phyloP scores from a whole-genome alignment of 176 grass and related monocot genomes.

The Oryza longistaminata region DNA sequence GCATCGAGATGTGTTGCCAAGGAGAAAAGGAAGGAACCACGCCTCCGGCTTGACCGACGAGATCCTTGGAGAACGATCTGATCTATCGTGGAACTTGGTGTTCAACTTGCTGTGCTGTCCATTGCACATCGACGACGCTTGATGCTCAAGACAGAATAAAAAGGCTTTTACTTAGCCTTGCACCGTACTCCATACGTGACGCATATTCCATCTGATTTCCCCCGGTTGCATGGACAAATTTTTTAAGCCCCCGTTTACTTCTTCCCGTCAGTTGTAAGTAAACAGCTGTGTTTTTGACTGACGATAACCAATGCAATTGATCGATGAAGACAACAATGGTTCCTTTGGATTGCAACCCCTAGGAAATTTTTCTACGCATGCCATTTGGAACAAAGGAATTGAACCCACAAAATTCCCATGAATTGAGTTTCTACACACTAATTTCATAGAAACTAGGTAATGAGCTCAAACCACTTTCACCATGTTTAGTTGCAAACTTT shows the following conservation, averaged over 20 bases:
- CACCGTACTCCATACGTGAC: background rate
- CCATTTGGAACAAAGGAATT: too few species aligned
- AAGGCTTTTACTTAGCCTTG: background rate
- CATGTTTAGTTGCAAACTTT: too few species aligned
- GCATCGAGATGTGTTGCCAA: background rate
- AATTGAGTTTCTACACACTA: too few species aligned
- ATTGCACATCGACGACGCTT: conserved; percentile 4
- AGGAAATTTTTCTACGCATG: too few species aligned
- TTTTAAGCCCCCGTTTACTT: background rate
- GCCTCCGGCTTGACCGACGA: background rate
- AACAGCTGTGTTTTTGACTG: background rate
- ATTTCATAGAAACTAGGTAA: too few species aligned
- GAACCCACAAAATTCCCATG: too few species aligned
- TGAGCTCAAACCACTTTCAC: too few species aligned
- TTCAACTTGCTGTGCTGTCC: conserved; percentile 12
- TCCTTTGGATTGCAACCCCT: too few species aligned
- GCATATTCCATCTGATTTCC: background rate
- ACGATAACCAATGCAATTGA: background rate
- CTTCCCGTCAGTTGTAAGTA: background rate
- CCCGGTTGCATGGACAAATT: background rate
- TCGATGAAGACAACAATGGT: background rate
- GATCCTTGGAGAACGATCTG: background rate
- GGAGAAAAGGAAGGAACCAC: background rate
- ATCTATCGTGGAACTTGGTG: conserved; percentile 14
- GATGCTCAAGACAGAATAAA: conserved; percentile 5